These are phyloP conservation scores for Amanita subjunquillea DNA, from an alignment of 768 basidiomycete genomes.

Conservation along the genomic window DNA sequence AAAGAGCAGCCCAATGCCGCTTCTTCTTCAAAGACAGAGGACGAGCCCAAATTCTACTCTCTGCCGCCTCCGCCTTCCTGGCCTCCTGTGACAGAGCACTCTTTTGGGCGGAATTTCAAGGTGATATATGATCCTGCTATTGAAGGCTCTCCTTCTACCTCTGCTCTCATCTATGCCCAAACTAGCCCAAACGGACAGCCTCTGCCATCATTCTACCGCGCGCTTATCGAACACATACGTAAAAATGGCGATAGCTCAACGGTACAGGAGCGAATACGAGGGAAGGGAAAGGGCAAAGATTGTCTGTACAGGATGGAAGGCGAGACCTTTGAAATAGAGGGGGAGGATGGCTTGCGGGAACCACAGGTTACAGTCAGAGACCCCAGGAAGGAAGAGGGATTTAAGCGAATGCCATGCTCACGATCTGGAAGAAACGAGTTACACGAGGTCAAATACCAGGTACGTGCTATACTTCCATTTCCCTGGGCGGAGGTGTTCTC, in stretches of 20 bases:
- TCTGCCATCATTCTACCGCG: slow-evolving; percentile 21
- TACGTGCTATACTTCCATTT: slow-evolving; percentile 15
- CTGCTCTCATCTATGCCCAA: slow-evolving; percentile 10
- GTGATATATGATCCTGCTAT: slow-evolving; percentile 52
- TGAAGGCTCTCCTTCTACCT: slow-evolving; percentile 27
- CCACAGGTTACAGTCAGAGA: slow-evolving; percentile 34
- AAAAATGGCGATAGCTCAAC: slow-evolving; percentile 18
- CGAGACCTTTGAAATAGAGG: slow-evolving; percentile 33
- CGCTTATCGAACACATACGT: slow-evolving; percentile 29
- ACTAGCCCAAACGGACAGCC: slow-evolving; percentile 5
- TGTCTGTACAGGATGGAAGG: slow-evolving; percentile 44
- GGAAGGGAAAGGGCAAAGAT: slow-evolving; percentile 59
- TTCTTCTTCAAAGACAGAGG: slow-evolving; percentile 8
- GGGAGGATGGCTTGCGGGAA: slow-evolving; percentile 18
- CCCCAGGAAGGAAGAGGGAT: slow-evolving; percentile 39
- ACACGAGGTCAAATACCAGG: slow-evolving; percentile 44
- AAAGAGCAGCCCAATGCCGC: slow-evolving; percentile 1
- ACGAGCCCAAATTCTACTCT: slow-evolving; percentile 17
- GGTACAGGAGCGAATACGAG: slow-evolving; percentile 38
- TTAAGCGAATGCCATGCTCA: slow-evolving; percentile 13
- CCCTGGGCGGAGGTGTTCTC: not conserved
- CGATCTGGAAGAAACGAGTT: slow-evolving; percentile 24
- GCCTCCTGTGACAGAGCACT: slow-evolving; percentile 43
- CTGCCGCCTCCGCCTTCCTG: slow-evolving; percentile 34
- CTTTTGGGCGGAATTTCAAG: slow-evolving; percentile 39